Evolutionary conservation across 2,329 filamentous ascomycete species (phyloP).

Genomic region (Fusarium sp.): DNA sequence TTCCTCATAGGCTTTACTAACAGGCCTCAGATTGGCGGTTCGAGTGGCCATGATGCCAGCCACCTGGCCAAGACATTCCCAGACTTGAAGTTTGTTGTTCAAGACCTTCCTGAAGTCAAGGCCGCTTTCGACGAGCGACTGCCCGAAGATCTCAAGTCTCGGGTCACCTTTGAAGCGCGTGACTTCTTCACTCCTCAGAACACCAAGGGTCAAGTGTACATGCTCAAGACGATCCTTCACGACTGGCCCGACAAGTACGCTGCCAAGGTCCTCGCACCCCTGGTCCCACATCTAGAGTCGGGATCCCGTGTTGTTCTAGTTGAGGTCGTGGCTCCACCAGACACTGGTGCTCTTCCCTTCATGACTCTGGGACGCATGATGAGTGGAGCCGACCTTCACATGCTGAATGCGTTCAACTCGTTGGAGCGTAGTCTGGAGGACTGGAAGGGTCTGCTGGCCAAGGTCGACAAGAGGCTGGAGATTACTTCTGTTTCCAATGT

Average conservation of each 20-base stretch:
- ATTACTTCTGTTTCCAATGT: slow-evolving; percentile 7
- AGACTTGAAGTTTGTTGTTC: slow-evolving; percentile 58
- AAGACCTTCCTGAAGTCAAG: slow-evolving; percentile 59
- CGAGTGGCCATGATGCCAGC: slow-evolving; percentile 39
- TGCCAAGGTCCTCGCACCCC: slow-evolving; percentile 51
- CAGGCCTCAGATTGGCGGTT: slow-evolving; percentile 41
- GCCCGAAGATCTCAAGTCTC: slow-evolving; percentile 42
- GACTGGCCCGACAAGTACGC: slow-evolving; percentile 63
- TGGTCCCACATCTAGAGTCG: slow-evolving; percentile 58
- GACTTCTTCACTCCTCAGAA: slow-evolving; percentile 53
- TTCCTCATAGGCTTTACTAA: not conserved
- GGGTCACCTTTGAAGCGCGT: slow-evolving; percentile 51
- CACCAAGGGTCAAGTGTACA: slow-evolving; percentile 59
- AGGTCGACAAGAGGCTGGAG: slow-evolving; percentile 29
- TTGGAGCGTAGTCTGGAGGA: slow-evolving; percentile 24
- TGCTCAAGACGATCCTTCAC: slow-evolving; percentile 65
- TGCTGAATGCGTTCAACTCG: slow-evolving; percentile 61
- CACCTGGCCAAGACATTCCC: slow-evolving; percentile 40
- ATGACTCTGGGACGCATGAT: slow-evolving; percentile 2
- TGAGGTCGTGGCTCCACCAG: slow-evolving; percentile 47
- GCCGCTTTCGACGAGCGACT: not conserved
- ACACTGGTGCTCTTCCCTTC: slow-evolving; percentile 37
- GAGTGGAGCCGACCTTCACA: slow-evolving; percentile 51
- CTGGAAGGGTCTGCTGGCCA: slow-evolving; percentile 18
- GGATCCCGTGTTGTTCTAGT: slow-evolving; percentile 53